A percentile compares a stretch with the other conserved stretches of the same genome.
These are phyloP conservation scores for Corrigiola litoralis DNA, from an alignment of 179 eudicot species.

Conservation along the genomic window DNA sequence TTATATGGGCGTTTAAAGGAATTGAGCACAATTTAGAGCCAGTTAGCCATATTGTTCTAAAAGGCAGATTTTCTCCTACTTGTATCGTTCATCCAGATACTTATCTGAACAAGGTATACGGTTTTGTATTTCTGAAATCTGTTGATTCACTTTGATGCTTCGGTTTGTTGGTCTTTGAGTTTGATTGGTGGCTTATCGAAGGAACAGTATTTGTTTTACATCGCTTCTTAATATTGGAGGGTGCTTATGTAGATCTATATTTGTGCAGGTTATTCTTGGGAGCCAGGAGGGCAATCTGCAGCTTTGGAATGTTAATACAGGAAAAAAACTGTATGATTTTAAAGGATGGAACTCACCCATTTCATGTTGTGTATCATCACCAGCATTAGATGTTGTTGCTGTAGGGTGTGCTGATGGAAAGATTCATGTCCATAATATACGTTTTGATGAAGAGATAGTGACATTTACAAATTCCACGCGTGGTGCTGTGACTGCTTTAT, in stretches of 20 bases:
- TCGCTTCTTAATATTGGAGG: background rate
- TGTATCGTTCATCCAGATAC: conserved; percentile 98
- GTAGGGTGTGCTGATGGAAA: conserved; percentile 95
- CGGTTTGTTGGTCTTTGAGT: background rate
- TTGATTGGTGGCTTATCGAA: background rate
- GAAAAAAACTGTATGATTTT: conserved; percentile 71
- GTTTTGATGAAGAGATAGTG: conserved; percentile 81
- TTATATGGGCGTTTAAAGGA: conserved; percentile 92
- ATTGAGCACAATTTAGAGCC: conserved; percentile 59
- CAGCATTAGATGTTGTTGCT: conserved; percentile 94
- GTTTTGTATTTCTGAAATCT: background rate
- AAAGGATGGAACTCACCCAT: conserved; percentile 80
- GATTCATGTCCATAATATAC: conserved; percentile 86
- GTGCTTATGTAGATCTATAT: conserved; percentile 10
- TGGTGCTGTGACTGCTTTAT: conserved; percentile 89
- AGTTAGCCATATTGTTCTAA: conserved; percentile 59
- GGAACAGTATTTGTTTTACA: background rate
- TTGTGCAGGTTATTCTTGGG: conserved; percentile 71
- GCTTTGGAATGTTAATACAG: conserved; percentile 89
- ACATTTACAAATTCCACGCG: conserved; percentile 76
- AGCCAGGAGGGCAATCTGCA: conserved; percentile 84
- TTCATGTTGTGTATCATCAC: conserved; percentile 80
- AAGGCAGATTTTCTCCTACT: conserved; percentile 55
- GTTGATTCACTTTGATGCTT: background rate
- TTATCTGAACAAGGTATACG: conserved; percentile 76